Evolutionary conservation across 2,329 filamentous ascomycete genomes (phyloP), one percentile per base, ranked within the genome.

Genomic region (Fusarium musae): DNA sequence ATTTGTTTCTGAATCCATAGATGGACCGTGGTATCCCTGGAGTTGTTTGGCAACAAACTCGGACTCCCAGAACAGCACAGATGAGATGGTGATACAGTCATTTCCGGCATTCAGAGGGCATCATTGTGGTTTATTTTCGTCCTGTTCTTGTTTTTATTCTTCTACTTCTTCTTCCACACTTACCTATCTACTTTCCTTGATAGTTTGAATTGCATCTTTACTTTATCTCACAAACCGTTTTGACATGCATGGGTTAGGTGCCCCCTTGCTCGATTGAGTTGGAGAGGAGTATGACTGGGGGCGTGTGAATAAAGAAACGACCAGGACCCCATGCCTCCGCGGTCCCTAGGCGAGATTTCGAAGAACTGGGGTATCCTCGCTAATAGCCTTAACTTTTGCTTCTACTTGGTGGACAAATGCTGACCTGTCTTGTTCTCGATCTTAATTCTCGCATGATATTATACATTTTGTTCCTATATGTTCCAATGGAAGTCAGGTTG

Each of bases 51-150:
- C 69, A 42, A 72, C 62, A 65, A 64, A 66, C 59, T 57, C 40
- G 64, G 56, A 59, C 70, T 72, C 56, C 62, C 66, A 64, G 69
- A 73, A 65, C 67, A 66, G 68, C 69, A 77, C 70, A 67, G 69
- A 67, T 70, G 72, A 75, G 72, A 70, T 62, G 63, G 61, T 66
- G 69, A 72, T 58, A 64, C 57, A 63, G 66, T 75, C 74, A 69
- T 77, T 75, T 72, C 59, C 62, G 63, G 64, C 62, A 49, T 28
- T 65, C 59, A 23, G 44, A 32, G n/a, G 39, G 42, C 61, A 26
- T 50, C 39, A 49, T 61, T 61, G 54, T 43, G 34, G 50, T 46
- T 46, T 46, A 49, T 57, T 61, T 63, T 59, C 44, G 42, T 54
- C 30, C 17, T 52, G n/a, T 21, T n/a, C 19, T 28, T 37, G 11